Base-by-base conservation (phyloP, 2,329 filamentous ascomycete species). In the Claviceps maximensis region DNA sequence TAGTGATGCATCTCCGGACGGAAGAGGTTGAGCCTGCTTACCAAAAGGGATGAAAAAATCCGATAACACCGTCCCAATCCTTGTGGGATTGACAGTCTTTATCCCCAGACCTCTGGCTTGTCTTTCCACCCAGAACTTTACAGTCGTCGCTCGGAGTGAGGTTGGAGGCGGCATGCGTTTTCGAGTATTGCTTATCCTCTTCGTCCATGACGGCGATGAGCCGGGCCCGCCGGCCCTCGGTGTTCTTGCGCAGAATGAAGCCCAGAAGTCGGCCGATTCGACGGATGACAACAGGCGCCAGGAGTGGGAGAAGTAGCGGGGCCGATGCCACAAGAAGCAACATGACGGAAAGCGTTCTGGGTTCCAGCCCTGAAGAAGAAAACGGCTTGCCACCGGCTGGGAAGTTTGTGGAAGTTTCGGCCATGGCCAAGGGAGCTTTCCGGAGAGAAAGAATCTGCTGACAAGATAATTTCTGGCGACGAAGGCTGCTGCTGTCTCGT, bases 1-100 rank as follows among this genome's bases (percentile, higher is more conserved):
- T 45, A 41, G 31, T 25, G 6, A 31, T 19, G 2, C 8, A 12
- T 40, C 25, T 9, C 12, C 36, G 44, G 9, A 27, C 21, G 19
- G 49, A 12, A 27, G 33, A 49, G 41, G 9, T 47, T 51, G 25
- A 54, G 53, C 31, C 7, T 36, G 64, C 77, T 58, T 74, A 91
- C 87, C 93, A 97, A 68, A 96, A 98, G 1, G 93, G 93, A 68
- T 98, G 93, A 66, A 98, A 95, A 76, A 98, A 97, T 47, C 89
- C 93, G 57, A 97, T 81, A 51, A 96, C 82, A 33, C 90, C 90
- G 56, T 83, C 76, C 87, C 87, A 96, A 47, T 85, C 76, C 58
- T 77, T 73, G 54, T 62, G 58, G 1, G 77, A 73, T 12, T 66
- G 69, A 53, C 25, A 47, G 27, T 47, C 31, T 15, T 69, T 69